A percentile compares a stretch with the other conserved stretches of the same genome.
phyloP scores from a whole-genome alignment of 495 filamentous ascomycete species.

The Lophium mytilinum region DNA sequence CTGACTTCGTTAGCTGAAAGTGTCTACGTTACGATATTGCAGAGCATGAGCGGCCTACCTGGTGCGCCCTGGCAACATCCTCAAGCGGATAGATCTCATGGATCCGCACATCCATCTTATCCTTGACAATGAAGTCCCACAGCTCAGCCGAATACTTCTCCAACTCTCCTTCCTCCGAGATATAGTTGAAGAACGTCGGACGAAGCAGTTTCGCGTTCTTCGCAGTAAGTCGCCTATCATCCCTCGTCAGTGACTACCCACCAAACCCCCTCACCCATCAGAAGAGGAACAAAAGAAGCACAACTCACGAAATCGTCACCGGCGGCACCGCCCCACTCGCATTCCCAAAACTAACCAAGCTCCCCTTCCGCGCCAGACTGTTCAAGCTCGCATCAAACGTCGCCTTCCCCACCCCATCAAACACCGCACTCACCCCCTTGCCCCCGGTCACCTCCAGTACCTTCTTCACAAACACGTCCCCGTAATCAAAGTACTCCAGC shows the following conservation, averaged over 20 bases:
- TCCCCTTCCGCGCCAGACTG: constrained; percentile 71
- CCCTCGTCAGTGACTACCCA: background rate
- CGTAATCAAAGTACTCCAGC: constrained; percentile 62
- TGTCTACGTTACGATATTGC: background rate
- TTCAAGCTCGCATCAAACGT: constrained; percentile 84
- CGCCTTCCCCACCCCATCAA: constrained; percentile 79
- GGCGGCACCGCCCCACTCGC: constrained; percentile 76
- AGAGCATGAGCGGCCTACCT: constrained; percentile 30
- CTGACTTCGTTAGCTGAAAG: constrained; percentile 17
- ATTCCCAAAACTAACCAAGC: constrained; percentile 81
- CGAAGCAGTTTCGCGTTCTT: constrained; percentile 79
- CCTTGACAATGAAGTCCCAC: constrained; percentile 59
- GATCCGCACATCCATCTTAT: constrained; percentile 63
- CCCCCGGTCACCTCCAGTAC: constrained; percentile 33
- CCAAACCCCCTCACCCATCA: background rate
- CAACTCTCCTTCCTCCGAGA: constrained; percentile 68
- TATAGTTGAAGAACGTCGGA: constrained; percentile 66
- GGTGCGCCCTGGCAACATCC: constrained; percentile 67
- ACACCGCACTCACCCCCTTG: constrained; percentile 68
- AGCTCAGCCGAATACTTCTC: constrained; percentile 64
- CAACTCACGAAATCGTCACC: constrained; percentile 53
- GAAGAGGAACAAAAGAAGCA: background rate
- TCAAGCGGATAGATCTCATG: constrained; percentile 77
- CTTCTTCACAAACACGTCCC: constrained; percentile 23
- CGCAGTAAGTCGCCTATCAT: constrained; percentile 44